Conservation (phyloP, 1,284 basidiomycete genomes). For the Trichosporon sp. region DNA sequence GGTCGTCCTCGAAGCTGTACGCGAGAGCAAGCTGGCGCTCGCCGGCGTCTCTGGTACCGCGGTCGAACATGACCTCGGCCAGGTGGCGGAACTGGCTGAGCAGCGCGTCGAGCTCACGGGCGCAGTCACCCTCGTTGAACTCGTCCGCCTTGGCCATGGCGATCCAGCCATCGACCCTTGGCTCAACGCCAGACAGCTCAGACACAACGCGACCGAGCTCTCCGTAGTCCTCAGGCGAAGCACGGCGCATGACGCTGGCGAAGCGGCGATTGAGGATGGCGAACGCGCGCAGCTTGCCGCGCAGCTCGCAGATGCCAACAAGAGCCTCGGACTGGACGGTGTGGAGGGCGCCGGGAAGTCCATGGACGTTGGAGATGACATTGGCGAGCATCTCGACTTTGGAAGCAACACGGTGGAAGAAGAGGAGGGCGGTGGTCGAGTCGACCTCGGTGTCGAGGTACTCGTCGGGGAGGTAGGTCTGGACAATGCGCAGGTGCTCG, state of each 20-base stretch:
- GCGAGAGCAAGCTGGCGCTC: conserved; percentile 83
- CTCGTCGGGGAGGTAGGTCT: conserved; percentile 74
- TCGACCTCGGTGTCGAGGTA: conserved; percentile 81
- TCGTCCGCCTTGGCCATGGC: conserved; percentile 76
- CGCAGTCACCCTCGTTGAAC: conserved; percentile 87
- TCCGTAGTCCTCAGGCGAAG: conserved; percentile 75
- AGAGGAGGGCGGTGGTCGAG: conserved; percentile 77
- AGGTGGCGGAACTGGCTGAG: conserved; percentile 87
- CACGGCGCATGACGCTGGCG: conserved; percentile 67
- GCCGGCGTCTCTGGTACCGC: conserved; percentile 73
- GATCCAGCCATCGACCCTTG: conserved; percentile 84
- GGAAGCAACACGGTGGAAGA: conserved; percentile 77
- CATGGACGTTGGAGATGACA: conserved; percentile 72
- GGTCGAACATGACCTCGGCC: conserved; percentile 73
- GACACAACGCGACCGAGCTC: conserved; percentile 74
- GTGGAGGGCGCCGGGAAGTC: conserved; percentile 73
- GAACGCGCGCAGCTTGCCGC: conserved; percentile 70
- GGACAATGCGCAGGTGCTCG: conserved; percentile 61
- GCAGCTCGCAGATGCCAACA: conserved; percentile 85
- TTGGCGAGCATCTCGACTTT: conserved; percentile 80
- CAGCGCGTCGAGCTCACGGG: conserved; percentile 74
- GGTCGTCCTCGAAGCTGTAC: conserved; percentile 73
- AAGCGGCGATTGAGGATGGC: conserved; percentile 81
- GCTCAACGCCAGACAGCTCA: conserved; percentile 82
- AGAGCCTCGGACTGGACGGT: conserved; percentile 69